phyloP scores from a whole-genome alignment of 2,329 filamentous ascomycete species.

The Alternaria brassicae region DNA sequence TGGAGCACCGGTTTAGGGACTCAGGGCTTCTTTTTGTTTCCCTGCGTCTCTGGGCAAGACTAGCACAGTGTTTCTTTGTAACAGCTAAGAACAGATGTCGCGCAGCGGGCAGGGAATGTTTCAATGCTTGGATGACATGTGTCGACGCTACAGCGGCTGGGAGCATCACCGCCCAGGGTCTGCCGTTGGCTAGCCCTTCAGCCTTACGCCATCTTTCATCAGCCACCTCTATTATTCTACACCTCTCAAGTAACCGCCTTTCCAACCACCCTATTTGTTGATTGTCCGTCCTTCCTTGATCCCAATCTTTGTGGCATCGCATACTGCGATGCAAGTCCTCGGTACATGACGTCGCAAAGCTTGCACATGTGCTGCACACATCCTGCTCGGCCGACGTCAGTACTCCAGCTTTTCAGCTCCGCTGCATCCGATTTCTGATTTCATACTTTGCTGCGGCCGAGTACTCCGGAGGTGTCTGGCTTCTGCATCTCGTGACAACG shows the following conservation, averaged over 20 bases:
- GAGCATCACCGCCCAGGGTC: conserved; percentile 8
- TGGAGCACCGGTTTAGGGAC: background rate
- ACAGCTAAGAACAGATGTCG: background rate
- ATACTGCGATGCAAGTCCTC: background rate
- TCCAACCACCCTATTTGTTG: background rate
- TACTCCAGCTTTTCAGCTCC: background rate
- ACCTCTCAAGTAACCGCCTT: background rate
- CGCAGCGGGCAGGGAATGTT: background rate
- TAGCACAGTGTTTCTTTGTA: background rate
- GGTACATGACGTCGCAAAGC: background rate
- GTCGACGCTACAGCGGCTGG: conserved; percentile 12
- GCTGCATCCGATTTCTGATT: background rate
- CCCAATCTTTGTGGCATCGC: background rate
- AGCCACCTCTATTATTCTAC: conserved; percentile 11
- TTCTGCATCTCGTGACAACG: background rate
- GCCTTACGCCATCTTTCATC: conserved; percentile 16
- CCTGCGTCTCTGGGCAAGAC: background rate
- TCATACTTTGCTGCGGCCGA: background rate
- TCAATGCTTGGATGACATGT: conserved; percentile 6
- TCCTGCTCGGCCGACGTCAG: background rate
- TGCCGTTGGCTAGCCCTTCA: conserved; percentile 8
- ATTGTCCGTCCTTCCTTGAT: background rate
- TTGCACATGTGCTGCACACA: background rate
- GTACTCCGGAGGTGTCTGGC: background rate
- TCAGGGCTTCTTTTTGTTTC: background rate